These are phyloP conservation scores for Amesomyces nigricolor DNA, from an alignment of 2,329 filamentous ascomycete genomes.

Conservation along the genomic window DNA sequence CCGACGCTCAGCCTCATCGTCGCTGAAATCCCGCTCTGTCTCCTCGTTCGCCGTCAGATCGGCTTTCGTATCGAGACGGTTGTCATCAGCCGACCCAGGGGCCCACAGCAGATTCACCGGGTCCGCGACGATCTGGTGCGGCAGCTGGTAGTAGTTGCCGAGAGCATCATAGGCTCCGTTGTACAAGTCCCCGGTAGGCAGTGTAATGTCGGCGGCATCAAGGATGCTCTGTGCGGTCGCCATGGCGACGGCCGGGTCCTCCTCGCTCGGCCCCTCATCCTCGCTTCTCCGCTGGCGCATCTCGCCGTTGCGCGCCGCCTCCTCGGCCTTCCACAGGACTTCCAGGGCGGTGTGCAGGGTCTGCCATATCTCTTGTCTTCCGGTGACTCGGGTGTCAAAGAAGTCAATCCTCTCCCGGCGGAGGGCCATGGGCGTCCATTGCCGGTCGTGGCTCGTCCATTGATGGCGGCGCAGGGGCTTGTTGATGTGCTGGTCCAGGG, in stretches of 20 bases:
- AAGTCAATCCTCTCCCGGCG: conserved; percentile 71
- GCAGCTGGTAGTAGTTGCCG: conserved; percentile 64
- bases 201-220: conserved; percentile 68
- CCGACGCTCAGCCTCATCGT: conserved; percentile 25
- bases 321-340: conserved; percentile 56
- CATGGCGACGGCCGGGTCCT: conserved; percentile 40
- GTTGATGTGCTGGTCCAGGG: conserved; percentile 62
- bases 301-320: conserved; percentile 20
- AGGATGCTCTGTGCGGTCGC: conserved; percentile 74
- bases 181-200: conserved; percentile 66
- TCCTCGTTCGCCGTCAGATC: conserved; percentile 22
- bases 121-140: conserved; percentile 63
- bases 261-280: conserved; percentile 28
- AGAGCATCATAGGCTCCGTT: conserved; percentile 67
- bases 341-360: conserved; percentile 64
- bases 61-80: conserved; percentile 21
- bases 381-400: conserved; percentile 84
- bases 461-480: conserved; percentile 59
- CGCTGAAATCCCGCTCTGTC: conserved; percentile 17
- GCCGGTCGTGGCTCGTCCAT: conserved; percentile 58
- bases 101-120: conserved; percentile 49
- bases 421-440: conserved; percentile 66
- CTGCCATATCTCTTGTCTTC: conserved; percentile 73
- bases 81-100: conserved; percentile 21
- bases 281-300: conserved; percentile 5